These are phyloP conservation scores for Cercophora scortea DNA, from an alignment of 495 filamentous ascomycete genomes.

Conservation along the genomic window DNA sequence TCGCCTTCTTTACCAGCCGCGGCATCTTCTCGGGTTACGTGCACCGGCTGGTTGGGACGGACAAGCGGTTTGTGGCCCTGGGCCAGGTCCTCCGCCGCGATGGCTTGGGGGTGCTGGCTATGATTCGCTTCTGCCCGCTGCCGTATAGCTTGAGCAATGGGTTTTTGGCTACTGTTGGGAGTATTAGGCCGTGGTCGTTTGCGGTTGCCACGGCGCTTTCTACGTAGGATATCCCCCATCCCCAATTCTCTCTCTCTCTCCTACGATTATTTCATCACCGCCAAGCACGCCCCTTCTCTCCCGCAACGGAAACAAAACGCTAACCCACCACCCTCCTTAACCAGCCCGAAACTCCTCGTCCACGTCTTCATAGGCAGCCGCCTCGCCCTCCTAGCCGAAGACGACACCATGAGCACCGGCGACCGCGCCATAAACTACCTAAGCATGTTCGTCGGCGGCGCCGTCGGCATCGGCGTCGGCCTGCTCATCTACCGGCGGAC, in stretches of 20 bases:
- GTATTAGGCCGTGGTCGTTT: constrained; percentile 68
- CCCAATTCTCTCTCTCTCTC: not conserved
- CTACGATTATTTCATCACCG: not conserved
- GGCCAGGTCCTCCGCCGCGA: constrained; percentile 64
- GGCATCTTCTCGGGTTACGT: constrained; percentile 72
- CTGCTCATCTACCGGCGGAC: constrained; percentile 83
- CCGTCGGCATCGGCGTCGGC: constrained; percentile 68
- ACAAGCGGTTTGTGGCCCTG: constrained; percentile 62
- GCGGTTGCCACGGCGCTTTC: constrained; percentile 68
- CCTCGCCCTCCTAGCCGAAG: constrained; percentile 57
- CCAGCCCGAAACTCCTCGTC: constrained; percentile 75
- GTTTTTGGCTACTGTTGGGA: constrained; percentile 87
- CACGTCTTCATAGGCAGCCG: constrained; percentile 82
- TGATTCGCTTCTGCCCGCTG: constrained; percentile 88
- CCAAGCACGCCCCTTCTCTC: too few relatives aligned
- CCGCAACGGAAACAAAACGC: too few relatives aligned
- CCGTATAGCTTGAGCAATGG: constrained; percentile 95
- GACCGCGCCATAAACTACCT: constrained; percentile 73
- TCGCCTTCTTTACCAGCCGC: constrained; percentile 70
- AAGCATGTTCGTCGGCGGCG: constrained; percentile 61
- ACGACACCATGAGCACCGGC: constrained; percentile 53
- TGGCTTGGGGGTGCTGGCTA: constrained; percentile 78
- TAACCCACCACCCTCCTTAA: not conserved
- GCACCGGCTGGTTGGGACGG: constrained; percentile 66
- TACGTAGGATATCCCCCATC: constrained; percentile 19